These are phyloP conservation scores for Suhomyces yuchorum DNA, from an alignment of 1,139 yeast genomes.

Conservation along the genomic window DNA sequence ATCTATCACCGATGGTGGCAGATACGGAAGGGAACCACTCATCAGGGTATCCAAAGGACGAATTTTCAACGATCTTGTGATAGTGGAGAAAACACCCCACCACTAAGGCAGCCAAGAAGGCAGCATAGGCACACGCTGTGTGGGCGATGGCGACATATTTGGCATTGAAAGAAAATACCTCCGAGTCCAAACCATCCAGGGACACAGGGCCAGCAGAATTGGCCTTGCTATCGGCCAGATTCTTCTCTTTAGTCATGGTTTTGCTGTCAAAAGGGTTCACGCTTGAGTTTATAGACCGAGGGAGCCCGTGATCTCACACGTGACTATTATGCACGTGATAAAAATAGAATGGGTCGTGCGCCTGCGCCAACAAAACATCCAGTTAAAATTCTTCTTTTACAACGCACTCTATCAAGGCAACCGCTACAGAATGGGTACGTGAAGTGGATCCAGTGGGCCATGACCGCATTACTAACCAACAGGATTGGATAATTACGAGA, in stretches of 20 bases:
- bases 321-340: no score
- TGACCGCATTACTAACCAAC: slow-evolving; percentile 17
- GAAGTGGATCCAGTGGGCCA: neutral
- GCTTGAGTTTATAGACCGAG: neutral
- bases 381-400: slow-evolving; percentile 27
- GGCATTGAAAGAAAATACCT: slow-evolving; percentile 50
- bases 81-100: slow-evolving; percentile 78
- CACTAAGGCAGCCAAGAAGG: slow-evolving; percentile 72
- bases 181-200: neutral
- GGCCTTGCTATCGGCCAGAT: neutral
- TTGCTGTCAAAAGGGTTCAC: no score
- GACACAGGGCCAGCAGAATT: neutral
- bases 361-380: slow-evolving; percentile 17
- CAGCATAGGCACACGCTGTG: slow-evolving; percentile 65
- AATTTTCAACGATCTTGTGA: slow-evolving; percentile 83
- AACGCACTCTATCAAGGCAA: slow-evolving; percentile 6
- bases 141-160: slow-evolving; percentile 69
- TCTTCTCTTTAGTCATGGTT: neutral
- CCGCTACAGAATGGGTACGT: slow-evolving; percentile 13
- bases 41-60: slow-evolving; percentile 87
- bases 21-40: slow-evolving; percentile 99
- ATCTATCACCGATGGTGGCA: slow-evolving; percentile 94
- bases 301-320: no score
- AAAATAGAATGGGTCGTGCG: slow-evolving; percentile 8
- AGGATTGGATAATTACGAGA: slow-evolving; percentile 44